Base-by-base conservation (phyloP, 2,329 filamentous ascomycete genomes). In the Raffaelea albimanens region DNA sequence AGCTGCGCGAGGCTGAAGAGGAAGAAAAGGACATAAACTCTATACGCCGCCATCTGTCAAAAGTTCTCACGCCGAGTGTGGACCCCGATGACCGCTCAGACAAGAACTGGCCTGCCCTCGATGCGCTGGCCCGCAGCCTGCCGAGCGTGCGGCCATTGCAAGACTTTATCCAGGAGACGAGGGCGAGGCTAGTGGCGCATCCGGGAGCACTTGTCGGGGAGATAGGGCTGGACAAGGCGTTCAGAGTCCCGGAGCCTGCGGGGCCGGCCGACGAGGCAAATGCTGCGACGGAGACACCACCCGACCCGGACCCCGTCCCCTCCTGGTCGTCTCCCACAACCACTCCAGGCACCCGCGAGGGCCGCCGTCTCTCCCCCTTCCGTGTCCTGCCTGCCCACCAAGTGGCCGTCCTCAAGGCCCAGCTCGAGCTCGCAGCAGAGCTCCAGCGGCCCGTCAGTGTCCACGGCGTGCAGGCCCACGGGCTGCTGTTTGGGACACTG, bases 391-490 rank as follows among this genome's bases (percentile, higher is more conserved):
- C 85, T 62, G 61, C 74, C 33, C 87, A 93, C 60, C 87, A 93
- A 63, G 75, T 73, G 47, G 67, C 67, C 44, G 66, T 93, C 2
- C 69, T 91, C 19, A 68, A 70, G 23, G 76, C 80, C 2, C 86
- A 90, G 61, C 68, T 93, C n/a, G 68, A 68, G 1, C 72, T 91
- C 3, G 87, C 87, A 0, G 85, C 80, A 2, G 76, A 83, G 56
- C 65, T 84, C 62, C 67, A 71, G 4, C 71, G 84, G 3, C 73
- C 82, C 0, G 82, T 83, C 4, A 87, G 77, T 47, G 73, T 85
- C 1, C 86, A 85, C 57, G 83, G 85, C 31, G 87, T 91, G 1
- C 83, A 87, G 58, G 83, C 84, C 0, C 86, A 89, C 53, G 86
- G 87, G 0, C 59, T 82, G 2, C 60, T 93, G 2, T 81, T 81